A percentile compares a stretch with the other conserved stretches of the same genome.
Evolutionary conservation across 1,284 basidiomycete genomes (phyloP).

Genomic region (Golubevia pallescens): DNA sequence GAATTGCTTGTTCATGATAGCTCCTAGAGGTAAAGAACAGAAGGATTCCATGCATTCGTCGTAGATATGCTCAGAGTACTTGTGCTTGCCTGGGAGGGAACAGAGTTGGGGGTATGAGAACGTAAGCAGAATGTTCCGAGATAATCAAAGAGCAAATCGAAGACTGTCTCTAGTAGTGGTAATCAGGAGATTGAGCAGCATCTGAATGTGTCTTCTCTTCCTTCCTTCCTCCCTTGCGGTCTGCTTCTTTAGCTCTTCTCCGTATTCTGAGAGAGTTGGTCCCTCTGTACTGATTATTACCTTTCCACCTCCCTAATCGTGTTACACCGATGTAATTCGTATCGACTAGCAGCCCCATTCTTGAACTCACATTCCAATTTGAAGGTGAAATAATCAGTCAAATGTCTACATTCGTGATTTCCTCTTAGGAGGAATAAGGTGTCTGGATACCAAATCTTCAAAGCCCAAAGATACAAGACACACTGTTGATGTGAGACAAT

Average conservation of each 20-base stretch:
- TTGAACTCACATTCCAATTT: constrained; percentile 52
- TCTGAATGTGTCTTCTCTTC: too few relatives aligned
- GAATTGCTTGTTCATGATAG: constrained; percentile 97
- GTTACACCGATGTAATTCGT: too few relatives aligned
- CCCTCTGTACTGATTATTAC: too few relatives aligned
- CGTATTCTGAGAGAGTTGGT: too few relatives aligned
- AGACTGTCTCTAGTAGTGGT: too few relatives aligned
- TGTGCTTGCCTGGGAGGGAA: constrained; percentile 45
- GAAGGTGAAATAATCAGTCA: constrained; percentile 64
- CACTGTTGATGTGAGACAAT: constrained; percentile 24
- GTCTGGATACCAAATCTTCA: constrained; percentile 64
- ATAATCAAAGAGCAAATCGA: not conserved
- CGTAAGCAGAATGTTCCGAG: too few relatives aligned
- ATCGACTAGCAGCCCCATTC: too few relatives aligned
- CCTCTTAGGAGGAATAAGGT: constrained; percentile 62
- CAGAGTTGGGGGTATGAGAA: not conserved
- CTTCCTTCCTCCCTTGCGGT: too few relatives aligned
- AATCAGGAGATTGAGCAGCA: too few relatives aligned
- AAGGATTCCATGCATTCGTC: constrained; percentile 75
- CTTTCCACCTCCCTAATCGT: too few relatives aligned
- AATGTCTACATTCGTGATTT: constrained; percentile 62
- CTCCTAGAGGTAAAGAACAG: constrained; percentile 87
- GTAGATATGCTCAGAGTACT: constrained; percentile 64
- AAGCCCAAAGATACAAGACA: constrained; percentile 60
- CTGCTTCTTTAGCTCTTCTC: too few relatives aligned